These are phyloP conservation scores for Clavaria fumosa DNA, from an alignment of 768 basidiomycete genomes.

Conservation along the genomic window DNA sequence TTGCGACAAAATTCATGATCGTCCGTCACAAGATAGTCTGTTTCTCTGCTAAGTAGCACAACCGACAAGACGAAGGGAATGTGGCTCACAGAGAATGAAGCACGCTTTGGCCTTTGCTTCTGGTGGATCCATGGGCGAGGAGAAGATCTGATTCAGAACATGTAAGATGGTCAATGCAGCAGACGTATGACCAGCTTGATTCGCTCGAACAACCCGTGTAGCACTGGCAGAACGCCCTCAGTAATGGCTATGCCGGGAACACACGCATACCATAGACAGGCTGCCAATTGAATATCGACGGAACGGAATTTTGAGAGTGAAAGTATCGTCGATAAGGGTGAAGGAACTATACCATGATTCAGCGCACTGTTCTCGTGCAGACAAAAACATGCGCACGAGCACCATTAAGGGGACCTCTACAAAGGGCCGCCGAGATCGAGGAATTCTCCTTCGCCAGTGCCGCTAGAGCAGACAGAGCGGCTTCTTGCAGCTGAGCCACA, in stretches of 20 bases:
- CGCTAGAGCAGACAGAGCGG: slow-evolving; percentile 46
- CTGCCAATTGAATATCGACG: slow-evolving; percentile 50
- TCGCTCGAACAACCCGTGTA: slow-evolving; percentile 46
- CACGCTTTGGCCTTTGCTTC: slow-evolving; percentile 49
- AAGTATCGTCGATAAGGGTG: slow-evolving; percentile 30
- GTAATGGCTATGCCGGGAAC: background rate
- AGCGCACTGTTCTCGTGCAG: background rate
- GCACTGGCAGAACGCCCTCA: slow-evolving; percentile 24
- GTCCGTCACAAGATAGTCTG: slow-evolving; percentile 58
- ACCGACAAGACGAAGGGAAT: slow-evolving; percentile 2
- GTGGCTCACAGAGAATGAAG: slow-evolving; percentile 52
- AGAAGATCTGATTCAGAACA: slow-evolving; percentile 47
- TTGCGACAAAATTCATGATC: slow-evolving; percentile 48
- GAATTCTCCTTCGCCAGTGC: slow-evolving; percentile 51
- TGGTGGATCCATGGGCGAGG: slow-evolving; percentile 25
- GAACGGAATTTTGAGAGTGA: slow-evolving; percentile 41
- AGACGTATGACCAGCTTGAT: slow-evolving; percentile 24
- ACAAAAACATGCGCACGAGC: slow-evolving; percentile 16
- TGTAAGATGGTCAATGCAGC: slow-evolving; percentile 50
- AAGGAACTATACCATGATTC: slow-evolving; percentile 15
- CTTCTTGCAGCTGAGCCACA: slow-evolving; percentile 57
- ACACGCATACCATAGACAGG: slow-evolving; percentile 42
- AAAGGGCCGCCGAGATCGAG: slow-evolving; percentile 32
- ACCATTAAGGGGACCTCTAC: slow-evolving; percentile 27
- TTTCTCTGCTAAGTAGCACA: background rate